These are phyloP conservation scores for Juncus effusus DNA, from an alignment of 176 grass and related monocot species.

Conservation along the genomic window DNA sequence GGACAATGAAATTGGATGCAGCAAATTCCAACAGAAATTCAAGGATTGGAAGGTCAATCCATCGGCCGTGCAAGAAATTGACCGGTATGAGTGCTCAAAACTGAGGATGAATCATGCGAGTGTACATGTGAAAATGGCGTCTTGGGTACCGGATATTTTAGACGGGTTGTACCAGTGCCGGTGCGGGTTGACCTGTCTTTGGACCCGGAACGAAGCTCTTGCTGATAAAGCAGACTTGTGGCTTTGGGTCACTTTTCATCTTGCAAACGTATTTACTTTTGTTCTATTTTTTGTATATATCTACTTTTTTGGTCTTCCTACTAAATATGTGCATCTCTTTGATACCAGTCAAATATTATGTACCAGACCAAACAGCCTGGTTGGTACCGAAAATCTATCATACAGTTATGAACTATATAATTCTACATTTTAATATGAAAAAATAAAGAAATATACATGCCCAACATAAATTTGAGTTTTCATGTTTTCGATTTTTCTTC, in stretches of 20 bases:
- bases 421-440: too few relatives aligned
- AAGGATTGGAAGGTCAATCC: slow-evolving; percentile 23
- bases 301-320: slow-evolving; percentile 10
- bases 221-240: slow-evolving; percentile 36
- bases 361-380: too few relatives aligned
- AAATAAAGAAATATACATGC: too few relatives aligned
- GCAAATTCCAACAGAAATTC: slow-evolving; percentile 28
- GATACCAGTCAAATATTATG: too few relatives aligned
- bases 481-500: too few relatives aligned
- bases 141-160: slow-evolving; percentile 43
- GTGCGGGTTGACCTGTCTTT: slow-evolving; percentile 42
- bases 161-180: slow-evolving; percentile 35
- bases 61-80: slow-evolving; percentile 32
- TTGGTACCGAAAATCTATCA: too few relatives aligned
- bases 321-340: not conserved
- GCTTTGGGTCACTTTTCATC: slow-evolving; percentile 37
- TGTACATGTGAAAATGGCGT: slow-evolving; percentile 30
- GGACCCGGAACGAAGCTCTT: slow-evolving; percentile 33
- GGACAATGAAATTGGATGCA: slow-evolving; percentile 38
- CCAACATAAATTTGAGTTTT: too few relatives aligned
- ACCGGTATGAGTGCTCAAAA: slow-evolving; percentile 17
- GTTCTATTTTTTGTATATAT: not conserved
- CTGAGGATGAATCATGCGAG: slow-evolving; percentile 26
- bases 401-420: too few relatives aligned
- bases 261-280: slow-evolving; percentile 28